These are phyloP conservation scores for Conticribra guillardii DNA, from an alignment of 108 stramenopile genomes.

Conservation along the genomic window DNA sequence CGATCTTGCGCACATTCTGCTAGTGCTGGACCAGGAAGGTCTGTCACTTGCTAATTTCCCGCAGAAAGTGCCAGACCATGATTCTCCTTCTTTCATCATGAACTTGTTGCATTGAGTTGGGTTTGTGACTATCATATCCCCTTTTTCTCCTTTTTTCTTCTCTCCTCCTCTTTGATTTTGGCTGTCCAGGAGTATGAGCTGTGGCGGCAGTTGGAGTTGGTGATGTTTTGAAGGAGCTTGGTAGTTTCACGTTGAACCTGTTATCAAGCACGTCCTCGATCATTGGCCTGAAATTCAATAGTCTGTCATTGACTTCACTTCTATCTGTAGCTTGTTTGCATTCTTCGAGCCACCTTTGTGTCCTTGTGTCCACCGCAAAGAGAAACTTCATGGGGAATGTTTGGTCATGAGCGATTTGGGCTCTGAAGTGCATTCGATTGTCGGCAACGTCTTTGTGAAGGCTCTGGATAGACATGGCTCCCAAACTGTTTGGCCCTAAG, in stretches of 20 bases:
- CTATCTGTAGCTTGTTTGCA: not conserved
- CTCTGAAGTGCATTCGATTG: not conserved
- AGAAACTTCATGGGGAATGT: not conserved
- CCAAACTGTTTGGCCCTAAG: not conserved
- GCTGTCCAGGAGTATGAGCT: too few species aligned
- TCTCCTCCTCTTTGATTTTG: not conserved
- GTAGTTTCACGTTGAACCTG: not conserved
- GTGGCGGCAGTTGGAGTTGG: too few species aligned
- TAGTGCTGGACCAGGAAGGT: too few species aligned
- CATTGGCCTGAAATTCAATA: slow-evolving; percentile 1
- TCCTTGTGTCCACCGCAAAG: not conserved
- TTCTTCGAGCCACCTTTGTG: not conserved
- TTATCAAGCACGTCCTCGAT: not conserved
- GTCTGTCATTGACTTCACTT: not conserved
- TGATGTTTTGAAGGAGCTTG: not conserved
- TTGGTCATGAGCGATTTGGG: not conserved
- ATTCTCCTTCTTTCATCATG: not conserved
- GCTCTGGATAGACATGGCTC: not conserved
- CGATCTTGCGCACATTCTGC: not conserved
- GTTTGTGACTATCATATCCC: not conserved
- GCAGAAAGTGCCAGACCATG: not conserved
- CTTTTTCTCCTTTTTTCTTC: not conserved
- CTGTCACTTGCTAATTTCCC: not conserved
- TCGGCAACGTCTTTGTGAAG: not conserved
- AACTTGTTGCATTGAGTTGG: not conserved